Percentiles rank a stretch among this genome's conserved stretches.
phyloP scores from a whole-genome alignment of 257 asterid species.

The Plectranthus barbatus region DNA sequence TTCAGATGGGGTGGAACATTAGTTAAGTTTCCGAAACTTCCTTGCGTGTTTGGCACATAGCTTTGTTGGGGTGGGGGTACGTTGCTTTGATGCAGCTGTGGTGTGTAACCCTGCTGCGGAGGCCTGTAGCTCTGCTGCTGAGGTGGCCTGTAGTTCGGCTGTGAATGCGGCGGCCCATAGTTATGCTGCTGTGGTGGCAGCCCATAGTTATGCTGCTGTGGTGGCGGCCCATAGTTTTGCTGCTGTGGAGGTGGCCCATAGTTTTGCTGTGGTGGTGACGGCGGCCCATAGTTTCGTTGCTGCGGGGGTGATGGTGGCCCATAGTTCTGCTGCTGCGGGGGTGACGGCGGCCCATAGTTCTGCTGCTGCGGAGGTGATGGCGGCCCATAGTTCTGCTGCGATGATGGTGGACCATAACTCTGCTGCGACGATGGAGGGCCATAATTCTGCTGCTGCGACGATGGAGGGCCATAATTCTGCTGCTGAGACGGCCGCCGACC shows the following conservation, averaged over 20 bases:
- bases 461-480: conserved; percentile 18
- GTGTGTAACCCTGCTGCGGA: conserved; percentile 13
- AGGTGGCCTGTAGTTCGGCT: conserved; percentile 18
- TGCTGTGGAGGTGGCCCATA: conserved; percentile 18
- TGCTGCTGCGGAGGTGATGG: conserved; percentile 12
- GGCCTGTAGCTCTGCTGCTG: conserved; percentile 27
- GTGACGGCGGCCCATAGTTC: conserved; percentile 19
- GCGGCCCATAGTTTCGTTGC: too few species aligned
- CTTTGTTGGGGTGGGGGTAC: neutral
- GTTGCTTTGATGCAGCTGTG: neutral
- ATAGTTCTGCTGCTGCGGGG: conserved; percentile 28
- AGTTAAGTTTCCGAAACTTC: conserved; percentile 25
- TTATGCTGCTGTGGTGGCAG: conserved; percentile 23
- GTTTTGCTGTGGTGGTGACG: conserved; percentile 24
- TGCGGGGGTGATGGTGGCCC: conserved; percentile 30
- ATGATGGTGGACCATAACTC: conserved; percentile 22
- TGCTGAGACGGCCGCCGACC: conserved; percentile 32
- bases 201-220: conserved; percentile 18
- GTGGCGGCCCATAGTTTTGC: conserved; percentile 19
- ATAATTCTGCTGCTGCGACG: conserved; percentile 18
- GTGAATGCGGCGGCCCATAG: conserved; percentile 12
- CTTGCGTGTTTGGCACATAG: conserved; percentile 22
- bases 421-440: conserved; percentile 26
- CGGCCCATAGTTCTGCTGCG: conserved; percentile 17
- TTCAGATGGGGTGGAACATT: conserved; percentile 20